Base-by-base conservation (phyloP, 495 filamentous ascomycete species). In the Hypoxylon crocopeplum region DNA sequence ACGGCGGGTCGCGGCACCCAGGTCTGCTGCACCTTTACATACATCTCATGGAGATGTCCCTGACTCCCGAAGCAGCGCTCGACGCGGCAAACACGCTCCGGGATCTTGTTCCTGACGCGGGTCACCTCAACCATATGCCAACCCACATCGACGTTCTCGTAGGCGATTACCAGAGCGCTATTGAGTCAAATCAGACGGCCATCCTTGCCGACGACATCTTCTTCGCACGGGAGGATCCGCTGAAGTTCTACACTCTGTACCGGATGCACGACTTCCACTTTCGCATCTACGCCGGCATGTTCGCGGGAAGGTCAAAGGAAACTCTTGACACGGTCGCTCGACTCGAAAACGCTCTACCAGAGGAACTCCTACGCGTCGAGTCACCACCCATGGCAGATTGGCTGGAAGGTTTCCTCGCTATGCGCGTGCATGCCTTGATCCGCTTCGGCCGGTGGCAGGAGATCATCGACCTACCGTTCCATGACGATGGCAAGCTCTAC, bases 101-200 rank as follows among this genome's bases (percentile, higher is more conserved):
- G 1, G 79, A 77, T 0, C 76, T 89, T 1, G 79, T 87, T 0
- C 87, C 87, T 0, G 85, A 89, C 47, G 77, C 84, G 0, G 87
- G 87, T 3, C 87, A 90, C 62, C 75, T 90, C n/a, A 79, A 85
- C 40, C 87, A 90, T 59, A 90, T 90, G 87, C 86, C 87, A 0
- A 80, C 79, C 0, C 87, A 90, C 62, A 71, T 90, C 20, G 86
- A 89, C 68, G 74, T 89, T 7, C 73, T 90, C 3, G 81, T 82
- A 42, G 87, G 87, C 1, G 85, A 89, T 53, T 90, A 89, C 65
- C 76, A 80, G 3, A 75, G 73, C 12, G 86, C 84, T 0, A 79
- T 89, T 8, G 68, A 73, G 6, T 82, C 84, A 10, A 90, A 90
- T 67, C 73, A 78, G 2, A 72, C 77, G n/a, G 87, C 86, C n/a